A percentile compares a stretch with the other conserved stretches of the same genome.
Conservation (phyloP, 768 basidiomycete species). For the Lactarius akahatsu region DNA sequence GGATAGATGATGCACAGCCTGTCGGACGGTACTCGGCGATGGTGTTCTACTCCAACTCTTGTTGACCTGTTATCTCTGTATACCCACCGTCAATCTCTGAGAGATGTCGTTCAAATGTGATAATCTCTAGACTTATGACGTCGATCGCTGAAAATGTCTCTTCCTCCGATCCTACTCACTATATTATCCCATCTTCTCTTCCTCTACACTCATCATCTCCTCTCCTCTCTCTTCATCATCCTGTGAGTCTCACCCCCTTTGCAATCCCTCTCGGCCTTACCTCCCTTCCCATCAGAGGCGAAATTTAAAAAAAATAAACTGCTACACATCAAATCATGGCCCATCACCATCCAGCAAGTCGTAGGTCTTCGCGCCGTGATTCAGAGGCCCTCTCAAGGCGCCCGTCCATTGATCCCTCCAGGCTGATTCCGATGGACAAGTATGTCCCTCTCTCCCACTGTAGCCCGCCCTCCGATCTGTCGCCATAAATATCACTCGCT, state of each 20-base stretch:
- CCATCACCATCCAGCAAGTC: conserved; percentile 36
- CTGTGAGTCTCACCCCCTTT: conserved; percentile 28
- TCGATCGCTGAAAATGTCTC: background rate
- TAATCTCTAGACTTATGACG: conserved; percentile 3
- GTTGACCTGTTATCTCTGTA: background rate
- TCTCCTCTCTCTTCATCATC: background rate
- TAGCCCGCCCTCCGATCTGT: conserved; percentile 13
- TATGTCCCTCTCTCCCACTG: conserved; percentile 31
- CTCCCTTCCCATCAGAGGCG: background rate
- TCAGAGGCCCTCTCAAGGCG: conserved; percentile 60
- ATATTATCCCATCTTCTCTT: conserved; percentile 1
- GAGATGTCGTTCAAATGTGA: background rate
- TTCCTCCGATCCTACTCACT: background rate
- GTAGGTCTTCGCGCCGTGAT: conserved; percentile 44
- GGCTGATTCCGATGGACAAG: conserved; percentile 81
- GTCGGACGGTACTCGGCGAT: too few species aligned
- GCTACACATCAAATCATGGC: conserved; percentile 36
- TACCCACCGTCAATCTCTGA: background rate
- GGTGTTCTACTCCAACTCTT: background rate
- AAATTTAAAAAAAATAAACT: conserved; percentile 15
- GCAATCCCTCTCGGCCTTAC: background rate
- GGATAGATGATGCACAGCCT: background rate
- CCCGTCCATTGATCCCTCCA: conserved; percentile 74
- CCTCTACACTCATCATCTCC: conserved; percentile 2
- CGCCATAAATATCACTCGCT: conserved; percentile 2